Conservation (phyloP, 1,284 basidiomycete genomes). For the Irpex sp. region DNA sequence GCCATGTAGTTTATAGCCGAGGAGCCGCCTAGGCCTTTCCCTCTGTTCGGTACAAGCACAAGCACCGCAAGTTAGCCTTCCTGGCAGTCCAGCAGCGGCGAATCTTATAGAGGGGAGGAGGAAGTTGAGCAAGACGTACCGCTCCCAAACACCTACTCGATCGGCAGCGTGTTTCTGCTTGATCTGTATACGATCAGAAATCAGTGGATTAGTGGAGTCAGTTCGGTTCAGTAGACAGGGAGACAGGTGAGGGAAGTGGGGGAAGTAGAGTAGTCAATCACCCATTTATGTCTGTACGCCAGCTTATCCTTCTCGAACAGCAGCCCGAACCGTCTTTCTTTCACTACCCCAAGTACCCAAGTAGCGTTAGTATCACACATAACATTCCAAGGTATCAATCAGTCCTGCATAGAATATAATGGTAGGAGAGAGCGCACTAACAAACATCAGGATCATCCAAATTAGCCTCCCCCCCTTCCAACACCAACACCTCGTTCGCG, state of each 20-base stretch:
- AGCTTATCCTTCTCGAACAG: constrained; percentile 24
- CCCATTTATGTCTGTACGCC: constrained; percentile 25
- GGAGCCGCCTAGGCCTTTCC: constrained; percentile 4
- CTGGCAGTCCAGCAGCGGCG: no score
- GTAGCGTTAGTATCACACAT: no score
- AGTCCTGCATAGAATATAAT: not conserved
- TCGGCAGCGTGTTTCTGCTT: constrained; percentile 8
- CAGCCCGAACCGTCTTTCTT: constrained; percentile 15
- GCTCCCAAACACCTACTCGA: constrained; percentile 5
- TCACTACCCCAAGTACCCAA: not conserved
- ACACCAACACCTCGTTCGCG: constrained; percentile 29
- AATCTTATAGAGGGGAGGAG: no score
- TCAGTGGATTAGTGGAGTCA: no score
- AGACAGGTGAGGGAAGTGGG: not conserved
- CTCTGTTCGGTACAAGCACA: not conserved
- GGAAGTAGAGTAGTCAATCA: not conserved
- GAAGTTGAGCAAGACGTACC: no score
- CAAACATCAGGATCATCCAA: constrained; percentile 27
- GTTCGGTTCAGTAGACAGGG: not conserved
- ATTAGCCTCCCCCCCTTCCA: constrained; percentile 33
- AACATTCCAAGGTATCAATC: no score
- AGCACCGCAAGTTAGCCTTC: no score
- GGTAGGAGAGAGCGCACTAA: constrained; percentile 8
- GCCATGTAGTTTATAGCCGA: constrained; percentile 1
- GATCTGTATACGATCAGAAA: constrained; percentile 4